Conservation (phyloP, 805 yeast species). For the Pichia occidentalis region DNA sequence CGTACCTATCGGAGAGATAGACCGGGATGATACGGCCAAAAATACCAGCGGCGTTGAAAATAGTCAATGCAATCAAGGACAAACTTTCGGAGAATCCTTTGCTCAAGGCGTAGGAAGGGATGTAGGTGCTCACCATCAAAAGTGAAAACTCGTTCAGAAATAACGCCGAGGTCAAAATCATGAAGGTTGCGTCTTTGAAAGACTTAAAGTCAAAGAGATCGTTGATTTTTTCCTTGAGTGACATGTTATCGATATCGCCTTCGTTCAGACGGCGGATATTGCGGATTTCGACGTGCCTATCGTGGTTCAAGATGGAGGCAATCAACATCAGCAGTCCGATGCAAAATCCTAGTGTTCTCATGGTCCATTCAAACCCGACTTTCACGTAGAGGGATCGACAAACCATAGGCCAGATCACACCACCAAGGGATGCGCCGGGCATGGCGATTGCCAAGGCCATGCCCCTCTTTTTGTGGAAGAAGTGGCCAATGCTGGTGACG, state of each 20-base stretch:
- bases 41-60: conserved; percentile 38
- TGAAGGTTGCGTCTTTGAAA: conserved; percentile 38
- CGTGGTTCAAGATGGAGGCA: conserved; percentile 30
- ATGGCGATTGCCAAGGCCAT: conserved; percentile 56
- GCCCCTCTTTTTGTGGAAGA: conserved; percentile 53
- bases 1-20: conserved; percentile 37
- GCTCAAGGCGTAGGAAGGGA: conserved; percentile 49
- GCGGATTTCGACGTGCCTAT: conserved; percentile 22
- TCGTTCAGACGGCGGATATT: conserved; percentile 13
- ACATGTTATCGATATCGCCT: not conserved
- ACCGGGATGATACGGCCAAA: conserved; percentile 43
- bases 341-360: conserved; percentile 45
- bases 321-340: conserved; percentile 28
- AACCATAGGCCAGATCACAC: conserved; percentile 48
- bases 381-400: conserved; percentile 41
- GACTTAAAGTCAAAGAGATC: conserved; percentile 34
- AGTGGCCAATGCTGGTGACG: conserved; percentile 51
- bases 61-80: conserved; percentile 38
- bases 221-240: conserved; percentile 16
- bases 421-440: conserved; percentile 54
- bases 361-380: conserved; percentile 57
- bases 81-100: conserved; percentile 39
- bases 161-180: conserved; percentile 35
- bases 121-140: conserved; percentile 46
- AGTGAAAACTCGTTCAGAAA: conserved; percentile 47